A percentile compares a stretch with the other conserved stretches of the same genome.
Evolutionary conservation across 2,329 filamentous ascomycete genomes (phyloP).

Genomic region (Incumbomyces lentus): DNA sequence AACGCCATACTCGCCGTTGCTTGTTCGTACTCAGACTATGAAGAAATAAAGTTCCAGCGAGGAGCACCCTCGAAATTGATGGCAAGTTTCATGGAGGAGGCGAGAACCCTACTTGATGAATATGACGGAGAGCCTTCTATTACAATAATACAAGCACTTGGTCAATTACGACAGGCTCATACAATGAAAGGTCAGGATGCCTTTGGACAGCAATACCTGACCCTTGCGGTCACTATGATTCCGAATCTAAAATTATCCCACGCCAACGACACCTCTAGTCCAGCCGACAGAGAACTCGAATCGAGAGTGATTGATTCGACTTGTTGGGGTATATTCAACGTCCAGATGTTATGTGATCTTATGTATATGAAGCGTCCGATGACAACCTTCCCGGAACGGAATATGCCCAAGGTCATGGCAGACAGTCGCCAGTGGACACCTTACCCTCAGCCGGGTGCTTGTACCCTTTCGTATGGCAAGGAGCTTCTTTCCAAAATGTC

Average conservation of each 20-base stretch:
- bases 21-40: conserved; percentile 5
- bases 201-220: neutral
- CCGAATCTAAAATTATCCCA: neutral
- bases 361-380: no score
- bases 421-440: no score
- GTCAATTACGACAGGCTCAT: no score
- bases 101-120: neutral
- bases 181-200: neutral
- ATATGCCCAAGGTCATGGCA: no score
- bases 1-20: conserved; percentile 25
- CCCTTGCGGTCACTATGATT: neutral
- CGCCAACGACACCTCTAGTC: neutral
- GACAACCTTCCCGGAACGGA: no score
- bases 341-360: neutral
- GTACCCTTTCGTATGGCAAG: no score
- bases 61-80: neutral
- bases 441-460: no score
- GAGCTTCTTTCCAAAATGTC: no score
- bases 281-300: neutral
- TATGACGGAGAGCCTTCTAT: no score
- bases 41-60: neutral
- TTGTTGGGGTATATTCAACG: neutral
- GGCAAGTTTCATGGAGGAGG: neutral
- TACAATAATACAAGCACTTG: no score
- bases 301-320: neutral